Evolutionary conservation across 2,329 filamentous ascomycete species (phyloP).

Genomic region (Metarhizium robertsii): DNA sequence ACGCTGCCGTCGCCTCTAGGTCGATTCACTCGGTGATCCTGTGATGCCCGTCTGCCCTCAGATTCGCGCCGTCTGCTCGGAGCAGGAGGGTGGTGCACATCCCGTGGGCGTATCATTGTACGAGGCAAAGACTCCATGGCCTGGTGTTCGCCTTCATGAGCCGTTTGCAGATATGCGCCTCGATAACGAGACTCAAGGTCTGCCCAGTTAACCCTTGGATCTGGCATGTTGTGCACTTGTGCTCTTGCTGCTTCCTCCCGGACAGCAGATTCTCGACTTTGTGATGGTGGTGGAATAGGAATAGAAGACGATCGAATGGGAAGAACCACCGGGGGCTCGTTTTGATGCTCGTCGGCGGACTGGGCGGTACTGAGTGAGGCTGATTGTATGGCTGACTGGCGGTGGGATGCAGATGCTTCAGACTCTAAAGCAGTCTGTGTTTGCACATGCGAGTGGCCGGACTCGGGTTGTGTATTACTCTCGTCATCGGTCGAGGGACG

Average conservation of each 20-base stretch:
- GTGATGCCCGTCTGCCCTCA: not conserved
- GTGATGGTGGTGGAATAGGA: not conserved
- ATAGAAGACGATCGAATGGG: slow-evolving; percentile 12
- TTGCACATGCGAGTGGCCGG: not conserved
- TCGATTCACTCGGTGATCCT: not conserved
- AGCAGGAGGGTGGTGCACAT: not conserved
- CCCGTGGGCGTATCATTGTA: not conserved
- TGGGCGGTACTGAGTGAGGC: not conserved
- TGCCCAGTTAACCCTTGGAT: not conserved
- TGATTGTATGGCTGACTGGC: not conserved
- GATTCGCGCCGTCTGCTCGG: not conserved
- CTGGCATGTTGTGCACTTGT: not conserved
- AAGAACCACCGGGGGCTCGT: not conserved
- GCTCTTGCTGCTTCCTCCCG: not conserved
- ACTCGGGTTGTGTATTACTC: not conserved
- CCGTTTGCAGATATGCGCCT: not conserved
- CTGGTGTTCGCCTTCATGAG: not conserved
- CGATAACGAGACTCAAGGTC: not conserved
- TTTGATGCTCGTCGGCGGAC: not conserved
- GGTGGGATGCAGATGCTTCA: not conserved
- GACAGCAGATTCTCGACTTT: not conserved
- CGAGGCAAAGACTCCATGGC: not conserved
- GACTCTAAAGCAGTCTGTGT: not conserved
- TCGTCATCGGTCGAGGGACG: not conserved
- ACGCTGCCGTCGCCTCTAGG: not conserved